phyloP scores from a whole-genome alignment of 257 asterid genomes.

The Eustoma russellianum region DNA sequence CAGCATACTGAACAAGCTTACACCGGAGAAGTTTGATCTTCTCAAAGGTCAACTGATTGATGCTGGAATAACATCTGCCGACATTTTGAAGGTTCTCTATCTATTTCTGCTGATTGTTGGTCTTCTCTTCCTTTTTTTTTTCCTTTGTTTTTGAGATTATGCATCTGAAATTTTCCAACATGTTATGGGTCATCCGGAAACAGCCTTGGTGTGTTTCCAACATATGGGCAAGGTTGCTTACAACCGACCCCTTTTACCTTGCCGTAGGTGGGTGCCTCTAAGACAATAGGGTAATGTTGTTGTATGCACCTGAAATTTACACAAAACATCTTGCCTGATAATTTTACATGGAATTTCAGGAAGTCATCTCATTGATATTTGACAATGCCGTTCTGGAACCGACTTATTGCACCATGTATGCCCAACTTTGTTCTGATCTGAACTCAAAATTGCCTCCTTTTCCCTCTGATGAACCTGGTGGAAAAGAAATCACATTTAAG shows the following conservation, averaged over 20 bases:
- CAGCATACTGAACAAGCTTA: conserved; percentile 94
- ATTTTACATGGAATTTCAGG: conserved; percentile 31
- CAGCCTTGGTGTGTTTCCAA: too few relatives aligned
- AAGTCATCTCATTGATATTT: conserved; percentile 82
- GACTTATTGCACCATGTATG: conserved; percentile 92
- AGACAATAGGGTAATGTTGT: too few relatives aligned
- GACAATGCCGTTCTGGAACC: conserved; percentile 98
- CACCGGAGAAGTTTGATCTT: conserved; percentile 93
- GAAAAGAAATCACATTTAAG: conserved; percentile 84
- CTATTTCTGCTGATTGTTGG: background rate
- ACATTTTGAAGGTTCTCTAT: conserved; percentile 63
- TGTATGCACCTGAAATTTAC: background rate
- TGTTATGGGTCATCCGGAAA: too few relatives aligned
- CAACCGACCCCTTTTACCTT: too few relatives aligned
- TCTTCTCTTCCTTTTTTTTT: conserved; percentile 7
- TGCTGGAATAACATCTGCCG: conserved; percentile 89
- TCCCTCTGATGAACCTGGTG: conserved; percentile 94
- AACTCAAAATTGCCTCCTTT: conserved; percentile 75
- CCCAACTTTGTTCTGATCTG: conserved; percentile 82
- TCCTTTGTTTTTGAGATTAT: background rate
- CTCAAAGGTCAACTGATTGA: conserved; percentile 92
- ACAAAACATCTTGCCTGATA: background rate
- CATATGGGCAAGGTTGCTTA: too few relatives aligned
- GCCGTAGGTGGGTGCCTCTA: too few relatives aligned
- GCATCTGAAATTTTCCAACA: too few relatives aligned